Evolutionary conservation across 2,329 filamentous ascomycete genomes (phyloP).

Genomic region (Colletotrichum aenigma): DNA sequence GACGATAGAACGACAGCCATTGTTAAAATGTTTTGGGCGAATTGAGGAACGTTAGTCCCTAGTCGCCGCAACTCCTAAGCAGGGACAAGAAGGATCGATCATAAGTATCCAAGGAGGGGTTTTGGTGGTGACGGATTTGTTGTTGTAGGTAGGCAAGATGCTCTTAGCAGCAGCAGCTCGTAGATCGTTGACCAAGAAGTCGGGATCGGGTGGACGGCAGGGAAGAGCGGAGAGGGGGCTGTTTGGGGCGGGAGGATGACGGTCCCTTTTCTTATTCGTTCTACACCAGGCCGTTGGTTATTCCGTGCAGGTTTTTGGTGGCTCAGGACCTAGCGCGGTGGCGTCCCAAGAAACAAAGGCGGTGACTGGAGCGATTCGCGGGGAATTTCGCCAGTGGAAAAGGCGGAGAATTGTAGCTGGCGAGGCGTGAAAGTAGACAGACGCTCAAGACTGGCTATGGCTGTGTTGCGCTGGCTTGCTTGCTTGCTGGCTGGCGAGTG

Average conservation of each 20-base stretch:
- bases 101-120: not conserved
- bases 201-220: conserved; percentile 8
- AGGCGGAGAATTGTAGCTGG: conserved; percentile 4
- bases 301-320: conserved; percentile 19
- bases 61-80: conserved; percentile 1
- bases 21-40: conserved; percentile 15
- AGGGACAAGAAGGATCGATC: not conserved
- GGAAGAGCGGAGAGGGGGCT: not conserved
- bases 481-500: not conserved
- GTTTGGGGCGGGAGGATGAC: conserved; percentile 14
- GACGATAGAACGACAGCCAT: conserved; percentile 64
- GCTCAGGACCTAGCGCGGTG: conserved; percentile 22
- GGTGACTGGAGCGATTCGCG: conserved; percentile 24
- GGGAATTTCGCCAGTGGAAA: conserved; percentile 16
- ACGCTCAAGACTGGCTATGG: not conserved
- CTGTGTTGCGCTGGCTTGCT: not conserved
- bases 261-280: conserved; percentile 19
- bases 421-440: conserved; percentile 11
- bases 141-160: not conserved
- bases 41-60: conserved; percentile 17
- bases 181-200: conserved; percentile 12
- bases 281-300: conserved; percentile 20
- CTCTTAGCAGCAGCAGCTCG: not conserved
- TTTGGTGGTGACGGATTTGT: not conserved
- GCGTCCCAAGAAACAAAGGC: conserved; percentile 24